phyloP scores from a whole-genome alignment of 2,329 filamentous ascomycete species.

The Calonectria crousiana region DNA sequence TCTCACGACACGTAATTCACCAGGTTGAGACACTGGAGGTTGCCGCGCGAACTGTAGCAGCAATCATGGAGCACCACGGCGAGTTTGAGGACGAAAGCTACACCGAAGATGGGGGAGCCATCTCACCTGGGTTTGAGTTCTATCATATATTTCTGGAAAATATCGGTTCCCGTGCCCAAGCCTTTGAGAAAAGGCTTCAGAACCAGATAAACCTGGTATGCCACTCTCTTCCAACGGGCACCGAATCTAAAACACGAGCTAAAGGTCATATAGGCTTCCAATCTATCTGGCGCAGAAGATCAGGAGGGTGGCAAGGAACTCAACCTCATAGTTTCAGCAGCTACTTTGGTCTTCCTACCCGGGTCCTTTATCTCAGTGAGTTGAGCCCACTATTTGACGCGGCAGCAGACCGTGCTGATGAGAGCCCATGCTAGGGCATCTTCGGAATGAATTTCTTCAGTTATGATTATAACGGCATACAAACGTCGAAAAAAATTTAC shows the following conservation, averaged over 20 bases:
- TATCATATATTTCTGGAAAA: neutral
- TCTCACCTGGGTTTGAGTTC: neutral
- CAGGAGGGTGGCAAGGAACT: neutral
- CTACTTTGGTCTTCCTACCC: neutral
- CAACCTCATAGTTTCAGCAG: neutral
- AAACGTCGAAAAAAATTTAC: neutral
- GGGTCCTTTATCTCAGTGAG: neutral
- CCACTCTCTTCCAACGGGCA: neutral
- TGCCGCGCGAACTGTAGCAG: neutral
- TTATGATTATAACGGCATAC: neutral
- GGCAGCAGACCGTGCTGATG: too few relatives aligned
- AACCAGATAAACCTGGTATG: neutral
- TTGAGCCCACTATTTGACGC: too few relatives aligned
- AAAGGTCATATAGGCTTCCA: neutral
- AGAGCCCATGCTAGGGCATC: neutral
- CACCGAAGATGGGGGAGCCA: neutral
- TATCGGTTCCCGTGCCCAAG: neutral
- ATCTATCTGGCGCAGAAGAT: neutral
- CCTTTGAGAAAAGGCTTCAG: neutral
- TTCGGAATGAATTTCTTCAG: neutral
- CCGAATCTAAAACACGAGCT: neutral
- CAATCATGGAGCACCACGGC: neutral
- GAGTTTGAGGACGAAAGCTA: too few relatives aligned
- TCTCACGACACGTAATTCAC: neutral
- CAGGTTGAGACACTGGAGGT: neutral